Base-by-base conservation (phyloP, 306 rosid genomes). In the Hylodesmum podocarpum region DNA sequence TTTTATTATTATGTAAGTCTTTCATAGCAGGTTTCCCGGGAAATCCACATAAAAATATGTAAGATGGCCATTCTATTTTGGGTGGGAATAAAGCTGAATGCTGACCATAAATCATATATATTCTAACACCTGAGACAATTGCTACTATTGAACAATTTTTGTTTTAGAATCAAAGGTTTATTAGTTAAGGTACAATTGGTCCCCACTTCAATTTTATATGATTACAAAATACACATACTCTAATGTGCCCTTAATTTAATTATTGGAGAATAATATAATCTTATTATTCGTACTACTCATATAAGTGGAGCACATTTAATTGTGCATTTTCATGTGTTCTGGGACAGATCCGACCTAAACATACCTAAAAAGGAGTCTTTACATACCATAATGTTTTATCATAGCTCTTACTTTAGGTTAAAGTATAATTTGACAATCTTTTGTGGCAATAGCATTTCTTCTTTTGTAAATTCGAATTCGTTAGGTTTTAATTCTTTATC, bases 221-320 rank as follows among this genome's bases (percentile, higher is more conserved):
- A 69, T 41, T 82, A 57, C 39, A 49, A 62, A 19, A 72, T 65
- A 24, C 13, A 27, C 28, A 10, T 8, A 3, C 34, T 34, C 43
- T 41, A 28, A 29, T 78, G 68, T 78, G 68, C 51, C 34, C 63
- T 58, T 11, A 37, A 6, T 43, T 61, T 59, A 33, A 25, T 31
- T 44, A 69, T 43, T 74, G 70, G 14, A 39, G 34, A 74, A 66
- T 73, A 76, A 57, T 75, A 65, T 59, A 70, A 25, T 80, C 33
- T 34, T 57, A 53, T 28, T 73, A 25, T 80, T 82, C 72, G 81
- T 85, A 78, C 70, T 55, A 72, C 6, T 33, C 54, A 53, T 39
- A 70, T 53, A 72, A 80, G 90, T 87, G 91, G 96, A 78, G 67
- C 86, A 75, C 80, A 73, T 59, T 78, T n/a, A n/a, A n/a, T n/a